Base-by-base conservation (phyloP, 2,329 filamentous ascomycete genomes). In the Hymenoscyphus salicellus region DNA sequence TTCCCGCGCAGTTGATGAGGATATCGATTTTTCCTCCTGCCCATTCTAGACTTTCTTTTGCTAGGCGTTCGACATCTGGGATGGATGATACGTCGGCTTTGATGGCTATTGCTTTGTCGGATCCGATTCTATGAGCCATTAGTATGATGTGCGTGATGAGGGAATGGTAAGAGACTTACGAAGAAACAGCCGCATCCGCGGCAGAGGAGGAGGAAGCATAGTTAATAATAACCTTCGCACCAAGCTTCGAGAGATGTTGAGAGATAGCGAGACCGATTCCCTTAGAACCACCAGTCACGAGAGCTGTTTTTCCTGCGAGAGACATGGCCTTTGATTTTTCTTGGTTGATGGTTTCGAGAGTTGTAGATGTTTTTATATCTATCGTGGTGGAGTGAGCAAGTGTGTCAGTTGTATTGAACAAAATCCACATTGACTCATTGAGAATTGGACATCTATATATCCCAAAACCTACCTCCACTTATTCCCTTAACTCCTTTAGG, bases 201-300 rank as follows among this genome's bases (percentile, higher is more conserved):
- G 80, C 76, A 2, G 72, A 68, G 38, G 75, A 64, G 71, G 84
- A 79, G 55, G 76, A 78, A 23, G 78, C 74, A 76, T 88, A 88
- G 76, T 87, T 88, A 68, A 88, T 78, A 52, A 87, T 78, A 43
- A 89, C 82, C 68, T 77, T 82, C 70, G 83, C 83, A 36, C 86
- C 86, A 61, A 82, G 80, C 65, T 79, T 77, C 71, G 83, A 84
- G 49, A 87, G 82, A 65, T 83, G 81, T 63, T 84, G 80, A 66
- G 84, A 84, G 62, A 84, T 84, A 63, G 84, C 84, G 62, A 81
- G 79, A 32, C 86, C 86, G 67, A 88, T 87, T 65, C 86, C 86
- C 70, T 85, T 85, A 63, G 82, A 83, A 63, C 79, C 81, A 49
- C 76, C 77, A 17, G 75, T 71, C 52, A 80, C 58, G 16, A 74